Percentiles rank a stretch among this genome's conserved stretches.
These are phyloP conservation scores for Azolla pinnata DNA, from an alignment of 75 land plant genomes.

Conservation along the genomic window DNA sequence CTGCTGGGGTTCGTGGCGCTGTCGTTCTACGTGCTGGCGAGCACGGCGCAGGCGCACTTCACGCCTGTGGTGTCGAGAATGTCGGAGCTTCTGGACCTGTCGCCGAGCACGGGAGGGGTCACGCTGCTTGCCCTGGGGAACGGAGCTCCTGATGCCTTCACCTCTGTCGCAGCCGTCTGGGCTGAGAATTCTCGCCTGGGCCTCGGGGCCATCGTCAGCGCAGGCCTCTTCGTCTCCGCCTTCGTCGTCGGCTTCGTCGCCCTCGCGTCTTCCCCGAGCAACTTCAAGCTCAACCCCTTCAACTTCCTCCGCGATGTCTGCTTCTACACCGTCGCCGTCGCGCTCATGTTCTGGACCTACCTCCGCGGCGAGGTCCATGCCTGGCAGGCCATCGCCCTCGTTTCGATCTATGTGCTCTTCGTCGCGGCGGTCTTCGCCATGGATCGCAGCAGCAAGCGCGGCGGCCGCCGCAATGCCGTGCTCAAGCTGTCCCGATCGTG, in stretches of 20 bases:
- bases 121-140: slow-evolving; percentile 93
- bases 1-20: slow-evolving; percentile 38
- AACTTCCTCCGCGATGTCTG: slow-evolving; percentile 69
- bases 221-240: slow-evolving; percentile 84
- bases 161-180: slow-evolving; percentile 67
- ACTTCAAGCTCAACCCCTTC: slow-evolving; percentile 49
- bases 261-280: slow-evolving; percentile 49
- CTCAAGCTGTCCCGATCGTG: no score
- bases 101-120: slow-evolving; percentile 80
- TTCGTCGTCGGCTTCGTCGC: slow-evolving; percentile 88
- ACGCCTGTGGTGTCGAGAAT: slow-evolving; percentile 57
- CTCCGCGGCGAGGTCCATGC: slow-evolving; percentile 61
- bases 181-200: slow-evolving; percentile 66
- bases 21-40: slow-evolving; percentile 58
- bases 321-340: slow-evolving; percentile 62
- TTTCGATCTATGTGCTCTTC: slow-evolving; percentile 62
- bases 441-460: slow-evolving; percentile 34
- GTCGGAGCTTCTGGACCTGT: slow-evolving; percentile 43
- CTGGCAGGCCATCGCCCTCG: slow-evolving; percentile 84
- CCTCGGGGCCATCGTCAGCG: slow-evolving; percentile 81
- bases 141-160: slow-evolving; percentile 84
- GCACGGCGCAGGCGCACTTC: slow-evolving; percentile 63
- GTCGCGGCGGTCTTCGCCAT: slow-evolving; percentile 75
- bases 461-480: no score
- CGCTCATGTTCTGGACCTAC: slow-evolving; percentile 58